These are phyloP conservation scores for Tetramitus jugosus DNA, from an alignment of 208 protist genomes.

Conservation along the genomic window DNA sequence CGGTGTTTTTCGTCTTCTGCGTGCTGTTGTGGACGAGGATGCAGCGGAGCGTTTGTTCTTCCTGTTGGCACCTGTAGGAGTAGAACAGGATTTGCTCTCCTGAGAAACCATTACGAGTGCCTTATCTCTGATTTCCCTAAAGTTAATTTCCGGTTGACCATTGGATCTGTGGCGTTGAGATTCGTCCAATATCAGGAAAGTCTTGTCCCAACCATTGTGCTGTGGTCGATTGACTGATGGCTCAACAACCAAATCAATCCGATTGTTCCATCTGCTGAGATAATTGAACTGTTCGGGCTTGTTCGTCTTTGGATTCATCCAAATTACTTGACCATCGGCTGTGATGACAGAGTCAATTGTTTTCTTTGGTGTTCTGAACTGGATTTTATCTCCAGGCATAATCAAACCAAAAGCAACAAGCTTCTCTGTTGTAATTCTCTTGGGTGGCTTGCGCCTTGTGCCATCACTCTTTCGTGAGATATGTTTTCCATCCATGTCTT, in stretches of 20 bases:
- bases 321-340: background rate
- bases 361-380: background rate
- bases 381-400: background rate
- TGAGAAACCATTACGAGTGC: background rate
- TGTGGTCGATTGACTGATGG: background rate
- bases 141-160: background rate
- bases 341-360: background rate
- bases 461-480: no score
- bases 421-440: no score
- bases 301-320: background rate
- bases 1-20: background rate
- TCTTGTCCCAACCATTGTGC: background rate
- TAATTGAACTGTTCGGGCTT: background rate
- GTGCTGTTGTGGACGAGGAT: background rate
- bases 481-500: no score
- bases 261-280: background rate
- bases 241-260: background rate
- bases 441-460: no score
- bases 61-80: background rate
- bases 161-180: background rate
- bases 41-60: background rate
- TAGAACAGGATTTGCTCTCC: background rate
- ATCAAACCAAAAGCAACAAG: background rate
- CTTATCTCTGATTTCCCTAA: background rate
- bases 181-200: background rate